Conservation (phyloP, 192 early-diverging fungal species). For the Podila verticillata region DNA sequence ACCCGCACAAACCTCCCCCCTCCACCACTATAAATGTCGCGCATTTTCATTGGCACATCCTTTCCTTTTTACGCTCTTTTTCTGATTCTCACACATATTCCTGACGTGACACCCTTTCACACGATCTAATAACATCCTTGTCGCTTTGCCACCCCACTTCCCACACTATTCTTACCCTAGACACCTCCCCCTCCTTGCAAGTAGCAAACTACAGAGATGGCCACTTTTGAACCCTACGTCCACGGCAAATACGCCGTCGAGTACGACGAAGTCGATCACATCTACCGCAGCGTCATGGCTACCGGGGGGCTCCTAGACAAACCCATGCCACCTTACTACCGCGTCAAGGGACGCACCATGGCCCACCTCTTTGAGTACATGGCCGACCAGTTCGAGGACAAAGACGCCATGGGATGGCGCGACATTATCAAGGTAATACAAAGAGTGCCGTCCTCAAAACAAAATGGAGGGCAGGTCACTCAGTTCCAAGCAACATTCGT, state of each 20-base stretch:
- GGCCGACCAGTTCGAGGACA: slow-evolving; percentile 46
- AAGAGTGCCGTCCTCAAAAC: background rate
- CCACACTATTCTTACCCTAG: background rate
- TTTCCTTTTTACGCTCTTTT: background rate
- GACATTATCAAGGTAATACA: slow-evolving; percentile 52
- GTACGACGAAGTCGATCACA: slow-evolving; percentile 52
- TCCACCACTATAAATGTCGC: background rate
- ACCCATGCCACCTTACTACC: slow-evolving; percentile 35
- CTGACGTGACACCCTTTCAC: background rate
- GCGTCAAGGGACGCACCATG: slow-evolving; percentile 41
- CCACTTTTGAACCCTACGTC: slow-evolving; percentile 7
- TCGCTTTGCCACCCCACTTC: background rate
- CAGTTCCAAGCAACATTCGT: background rate
- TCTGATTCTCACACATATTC: background rate
- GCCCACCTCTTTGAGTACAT: slow-evolving; percentile 52
- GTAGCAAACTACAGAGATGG: background rate
- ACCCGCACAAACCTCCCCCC: too few relatives aligned
- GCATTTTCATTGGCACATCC: slow-evolving; percentile 3
- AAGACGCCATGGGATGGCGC: slow-evolving; percentile 52
- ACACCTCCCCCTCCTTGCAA: background rate
- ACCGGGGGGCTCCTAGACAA: slow-evolving; percentile 46
- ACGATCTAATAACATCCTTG: background rate
- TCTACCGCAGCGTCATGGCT: slow-evolving; percentile 49
- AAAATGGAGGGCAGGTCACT: background rate
- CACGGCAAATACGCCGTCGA: slow-evolving; percentile 45